Percentiles rank a stretch among this genome's conserved stretches.
phyloP scores from a whole-genome alignment of 768 basidiomycete genomes.

The Suillus occidentalis region DNA sequence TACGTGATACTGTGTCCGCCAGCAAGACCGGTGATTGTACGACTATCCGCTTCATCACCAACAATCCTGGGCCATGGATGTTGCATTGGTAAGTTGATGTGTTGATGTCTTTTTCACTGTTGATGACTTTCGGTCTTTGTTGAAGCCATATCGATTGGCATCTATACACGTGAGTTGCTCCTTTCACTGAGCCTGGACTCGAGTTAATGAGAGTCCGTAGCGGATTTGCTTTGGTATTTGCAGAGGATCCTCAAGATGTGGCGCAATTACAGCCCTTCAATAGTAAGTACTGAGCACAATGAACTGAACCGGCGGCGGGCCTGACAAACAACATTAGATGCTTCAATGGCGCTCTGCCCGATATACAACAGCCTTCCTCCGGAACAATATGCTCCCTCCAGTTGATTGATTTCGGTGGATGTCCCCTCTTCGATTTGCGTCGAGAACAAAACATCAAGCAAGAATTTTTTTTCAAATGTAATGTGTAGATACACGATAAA shows the following conservation, averaged over 20 bases:
- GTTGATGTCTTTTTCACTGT: not conserved
- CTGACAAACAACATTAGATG: not conserved
- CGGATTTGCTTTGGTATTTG: not conserved
- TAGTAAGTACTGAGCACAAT: not conserved
- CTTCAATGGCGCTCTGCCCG: not conserved
- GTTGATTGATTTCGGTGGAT: not conserved
- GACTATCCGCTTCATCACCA: not conserved
- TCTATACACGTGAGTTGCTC: not conserved
- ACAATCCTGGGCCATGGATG: not conserved
- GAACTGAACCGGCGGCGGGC: not conserved
- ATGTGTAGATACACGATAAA: not conserved
- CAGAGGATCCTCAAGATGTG: not conserved
- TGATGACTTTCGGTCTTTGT: not conserved
- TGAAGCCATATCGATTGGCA: not conserved
- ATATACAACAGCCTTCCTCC: not conserved
- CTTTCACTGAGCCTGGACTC: not conserved
- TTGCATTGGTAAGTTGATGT: not conserved
- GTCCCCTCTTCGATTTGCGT: not conserved
- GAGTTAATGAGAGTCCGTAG: not conserved
- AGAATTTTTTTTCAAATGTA: not conserved
- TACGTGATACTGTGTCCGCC: not conserved
- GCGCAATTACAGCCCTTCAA: not conserved
- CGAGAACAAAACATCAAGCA: not conserved
- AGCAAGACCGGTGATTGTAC: not conserved
- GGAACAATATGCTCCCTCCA: not conserved